Evolutionary conservation across 352 stramenopile species (phyloP), one percentile per base, ranked within the genome.

Genomic region (Pythium apleroticum): DNA sequence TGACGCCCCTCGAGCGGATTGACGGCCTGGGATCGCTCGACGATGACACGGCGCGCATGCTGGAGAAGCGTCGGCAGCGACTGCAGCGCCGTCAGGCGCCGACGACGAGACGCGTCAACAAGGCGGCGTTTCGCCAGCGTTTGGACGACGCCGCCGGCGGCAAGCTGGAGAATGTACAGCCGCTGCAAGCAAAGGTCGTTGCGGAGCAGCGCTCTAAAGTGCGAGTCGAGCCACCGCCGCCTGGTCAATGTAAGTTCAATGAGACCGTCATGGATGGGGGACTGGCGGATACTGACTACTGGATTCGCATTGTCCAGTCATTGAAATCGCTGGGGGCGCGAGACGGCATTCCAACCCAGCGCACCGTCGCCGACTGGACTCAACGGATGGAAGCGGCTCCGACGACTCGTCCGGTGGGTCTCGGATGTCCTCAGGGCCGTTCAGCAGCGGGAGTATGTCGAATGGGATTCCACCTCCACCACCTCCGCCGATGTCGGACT

Each of bases 161-260:
- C 12, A 95, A 91, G 64, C 73, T 87, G n/a, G 79, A 91, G 30
- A 91, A 89, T 59, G 75, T 92, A 28, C 80, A 86, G 63, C 84
- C 81, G 17, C 60, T 90, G 46, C 82, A 86, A 35, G 80, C 76
- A 4, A 88, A 81, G 54, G 43, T 79, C 4, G 80, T 92, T 14
- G 25, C 57, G 15, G 82, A 91, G 59, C 74, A 80, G 33, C 89
- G 85, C 39, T 49, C 64, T 2, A 87, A 87, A 69, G 72, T 90
- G 28, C 84, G 82, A 11, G 71, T 95, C 5, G 86, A 95, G 52
- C 65, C 91, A 2, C 86, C 86, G 3, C 78, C 84, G 3, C 86
- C 86, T 55, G 86, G 86, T 43, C 79, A 93, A 65, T 94, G 84
- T 91, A 78, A 65, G 81, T 46, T 33, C 22, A 15, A 22, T 52